Percentiles rank a stretch among this genome's conserved stretches.
phyloP scores from a whole-genome alignment of 257 asterid species.

The Solanum virginianum region DNA sequence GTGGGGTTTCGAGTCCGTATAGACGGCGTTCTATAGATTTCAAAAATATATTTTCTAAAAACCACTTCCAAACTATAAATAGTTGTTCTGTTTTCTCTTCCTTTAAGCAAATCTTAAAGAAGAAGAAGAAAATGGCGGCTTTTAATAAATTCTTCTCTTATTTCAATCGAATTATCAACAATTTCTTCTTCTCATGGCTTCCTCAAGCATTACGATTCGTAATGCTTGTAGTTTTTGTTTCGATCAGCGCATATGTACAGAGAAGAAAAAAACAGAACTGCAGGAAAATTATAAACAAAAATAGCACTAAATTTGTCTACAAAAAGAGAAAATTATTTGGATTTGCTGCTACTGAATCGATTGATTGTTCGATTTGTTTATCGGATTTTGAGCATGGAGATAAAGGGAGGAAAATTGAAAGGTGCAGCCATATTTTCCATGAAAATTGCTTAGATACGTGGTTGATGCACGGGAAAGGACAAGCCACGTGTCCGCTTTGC shows the following conservation, averaged over 20 bases:
- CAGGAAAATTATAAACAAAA: slow-evolving; percentile 22
- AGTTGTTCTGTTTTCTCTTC: background rate
- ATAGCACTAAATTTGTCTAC: slow-evolving; percentile 21
- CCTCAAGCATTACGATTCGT: slow-evolving; percentile 29
- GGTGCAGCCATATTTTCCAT: background rate
- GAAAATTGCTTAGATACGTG: background rate
- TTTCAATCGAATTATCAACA: slow-evolving; percentile 4
- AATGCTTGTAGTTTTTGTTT: slow-evolving; percentile 6
- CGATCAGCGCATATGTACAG: slow-evolving; percentile 3
- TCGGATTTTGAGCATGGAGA: background rate
- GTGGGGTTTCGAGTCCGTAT: background rate
- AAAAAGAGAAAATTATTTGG: background rate
- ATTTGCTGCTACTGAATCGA: background rate
- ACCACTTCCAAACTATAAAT: background rate
- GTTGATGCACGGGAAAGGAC: background rate
- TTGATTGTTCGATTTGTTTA: background rate
- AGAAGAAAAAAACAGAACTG: slow-evolving; percentile 7
- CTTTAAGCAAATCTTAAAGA: background rate
- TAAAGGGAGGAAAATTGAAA: background rate
- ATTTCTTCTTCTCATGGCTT: slow-evolving; percentile 12
- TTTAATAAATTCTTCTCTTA: slow-evolving; percentile 18
- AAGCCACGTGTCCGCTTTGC: background rate
- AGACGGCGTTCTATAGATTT: background rate
- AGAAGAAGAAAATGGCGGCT: slow-evolving; percentile 15
- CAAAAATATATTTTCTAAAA: too few species aligned